These are phyloP conservation scores for Gelatoporia subvermispora DNA, from an alignment of 768 basidiomycete species.

Conservation along the genomic window DNA sequence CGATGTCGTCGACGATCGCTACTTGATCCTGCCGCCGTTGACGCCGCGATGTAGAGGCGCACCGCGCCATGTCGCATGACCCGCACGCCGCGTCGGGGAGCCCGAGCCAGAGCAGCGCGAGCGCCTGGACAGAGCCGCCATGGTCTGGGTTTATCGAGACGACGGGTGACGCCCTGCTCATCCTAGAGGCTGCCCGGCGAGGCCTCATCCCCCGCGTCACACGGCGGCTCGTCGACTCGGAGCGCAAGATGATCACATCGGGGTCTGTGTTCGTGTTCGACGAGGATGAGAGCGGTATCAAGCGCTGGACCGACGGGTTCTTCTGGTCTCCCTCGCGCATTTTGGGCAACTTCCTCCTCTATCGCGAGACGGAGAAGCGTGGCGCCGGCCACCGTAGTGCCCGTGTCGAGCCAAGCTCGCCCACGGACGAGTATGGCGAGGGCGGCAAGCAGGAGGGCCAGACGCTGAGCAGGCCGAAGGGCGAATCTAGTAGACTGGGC, in stretches of 20 bases:
- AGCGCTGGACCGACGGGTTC: conserved; percentile 97
- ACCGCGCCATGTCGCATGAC: conserved; percentile 23
- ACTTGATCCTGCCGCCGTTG: background rate
- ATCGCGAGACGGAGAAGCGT: conserved; percentile 88
- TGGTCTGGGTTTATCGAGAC: conserved; percentile 96
- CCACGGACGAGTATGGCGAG: conserved; percentile 14
- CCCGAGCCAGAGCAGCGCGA: conserved; percentile 26
- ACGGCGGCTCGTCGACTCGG: conserved; percentile 85
- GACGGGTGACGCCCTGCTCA: conserved; percentile 91
- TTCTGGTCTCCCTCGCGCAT: conserved; percentile 94
- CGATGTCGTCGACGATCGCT: conserved; percentile 7
- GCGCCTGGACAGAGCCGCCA: conserved; percentile 80
- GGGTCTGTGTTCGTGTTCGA: conserved; percentile 97
- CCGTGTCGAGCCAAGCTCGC: conserved; percentile 38
- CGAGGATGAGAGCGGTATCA: conserved; percentile 95
- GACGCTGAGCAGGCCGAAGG: conserved; percentile 62
- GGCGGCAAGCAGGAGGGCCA: conserved; percentile 24
- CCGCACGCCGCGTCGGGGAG: conserved; percentile 23
- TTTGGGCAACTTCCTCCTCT: conserved; percentile 90
- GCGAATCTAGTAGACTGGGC: conserved; percentile 39
- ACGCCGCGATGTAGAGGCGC: background rate
- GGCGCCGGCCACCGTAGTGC: conserved; percentile 57
- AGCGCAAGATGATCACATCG: conserved; percentile 88
- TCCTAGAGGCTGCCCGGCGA: conserved; percentile 88
- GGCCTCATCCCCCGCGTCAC: conserved; percentile 92